Percentiles rank a stretch among this genome's conserved stretches.
Evolutionary conservation across 2,329 filamentous ascomycete species (phyloP).

Genomic region (Tothia fuscella): DNA sequence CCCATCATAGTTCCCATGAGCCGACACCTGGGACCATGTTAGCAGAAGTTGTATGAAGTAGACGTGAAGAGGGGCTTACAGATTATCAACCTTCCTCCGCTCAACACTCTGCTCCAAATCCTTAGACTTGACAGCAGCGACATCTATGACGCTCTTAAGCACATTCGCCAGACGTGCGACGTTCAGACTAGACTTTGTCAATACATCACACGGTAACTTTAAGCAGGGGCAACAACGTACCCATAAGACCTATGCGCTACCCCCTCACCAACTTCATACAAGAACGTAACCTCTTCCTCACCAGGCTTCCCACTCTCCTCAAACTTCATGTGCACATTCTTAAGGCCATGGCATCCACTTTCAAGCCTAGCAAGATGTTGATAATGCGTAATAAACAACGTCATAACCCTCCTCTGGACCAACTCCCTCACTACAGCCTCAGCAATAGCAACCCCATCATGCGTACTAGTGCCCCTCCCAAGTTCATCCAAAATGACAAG

Average conservation of each 20-base stretch:
- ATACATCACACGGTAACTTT: not conserved
- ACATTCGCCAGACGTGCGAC: constrained; percentile 79
- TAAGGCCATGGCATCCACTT: constrained; percentile 47
- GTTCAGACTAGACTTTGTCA: constrained; percentile 49
- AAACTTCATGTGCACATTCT: constrained; percentile 93
- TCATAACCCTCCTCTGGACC: constrained; percentile 64
- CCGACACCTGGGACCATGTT: too few species aligned
- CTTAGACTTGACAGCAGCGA: constrained; percentile 66
- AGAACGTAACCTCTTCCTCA: constrained; percentile 76
- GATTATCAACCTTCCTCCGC: not conserved
- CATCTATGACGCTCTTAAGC: constrained; percentile 62
- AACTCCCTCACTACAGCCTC: constrained; percentile 82
- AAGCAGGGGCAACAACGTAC: not conserved
- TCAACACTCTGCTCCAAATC: constrained; percentile 57
- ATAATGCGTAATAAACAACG: constrained; percentile 96
- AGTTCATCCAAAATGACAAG: constrained; percentile 92
- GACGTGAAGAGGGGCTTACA: too few species aligned
- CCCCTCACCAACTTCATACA: constrained; percentile 86
- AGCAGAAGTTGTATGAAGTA: too few species aligned
- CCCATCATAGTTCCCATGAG: too few species aligned
- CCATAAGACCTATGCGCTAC: constrained; percentile 92
- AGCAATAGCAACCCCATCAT: constrained; percentile 93
- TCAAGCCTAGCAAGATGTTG: constrained; percentile 71
- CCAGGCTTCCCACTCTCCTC: constrained; percentile 52
- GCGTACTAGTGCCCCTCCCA: constrained; percentile 83